Conservation (phyloP, 2,329 filamentous ascomycete species). For the Botrytis sinoallii region DNA sequence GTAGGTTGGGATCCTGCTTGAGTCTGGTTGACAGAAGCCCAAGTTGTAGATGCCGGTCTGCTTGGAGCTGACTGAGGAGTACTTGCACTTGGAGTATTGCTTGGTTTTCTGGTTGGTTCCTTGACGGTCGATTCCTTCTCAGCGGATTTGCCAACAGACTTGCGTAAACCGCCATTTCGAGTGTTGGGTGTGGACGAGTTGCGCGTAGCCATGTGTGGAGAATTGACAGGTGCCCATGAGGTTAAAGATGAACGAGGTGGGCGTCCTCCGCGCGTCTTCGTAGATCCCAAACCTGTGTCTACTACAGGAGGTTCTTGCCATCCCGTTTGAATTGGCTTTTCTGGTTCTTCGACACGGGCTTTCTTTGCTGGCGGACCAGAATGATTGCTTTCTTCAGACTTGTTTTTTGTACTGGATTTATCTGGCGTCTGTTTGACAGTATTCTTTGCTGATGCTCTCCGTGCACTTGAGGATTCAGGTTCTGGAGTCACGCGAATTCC, state of each 20-base stretch:
- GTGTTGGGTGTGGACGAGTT: constrained; percentile 17
- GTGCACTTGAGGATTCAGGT: not conserved
- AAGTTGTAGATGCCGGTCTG: constrained; percentile 9
- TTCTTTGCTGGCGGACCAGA: constrained; percentile 28
- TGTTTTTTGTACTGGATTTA: not conserved
- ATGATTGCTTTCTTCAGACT: constrained; percentile 9
- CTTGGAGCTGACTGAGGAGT: constrained; percentile 16
- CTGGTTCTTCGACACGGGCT: constrained; percentile 26
- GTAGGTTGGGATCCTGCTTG: constrained; percentile 12
- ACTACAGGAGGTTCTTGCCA: constrained; percentile 35
- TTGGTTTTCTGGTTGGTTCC: constrained; percentile 5
- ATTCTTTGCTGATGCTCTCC: constrained; percentile 6
- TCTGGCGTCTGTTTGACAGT: constrained; percentile 9
- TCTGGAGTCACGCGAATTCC: constrained; percentile 2
- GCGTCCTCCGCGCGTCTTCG: constrained; percentile 10
- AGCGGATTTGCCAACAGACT: not conserved
- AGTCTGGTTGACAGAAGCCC: constrained; percentile 22
- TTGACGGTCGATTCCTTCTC: constrained; percentile 2
- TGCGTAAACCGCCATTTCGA: constrained; percentile 7
- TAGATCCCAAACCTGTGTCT: constrained; percentile 27
- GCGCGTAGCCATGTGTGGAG: constrained; percentile 15
- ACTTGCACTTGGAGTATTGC: constrained; percentile 5
- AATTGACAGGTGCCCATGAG: constrained; percentile 34
- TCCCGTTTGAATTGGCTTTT: constrained; percentile 24
- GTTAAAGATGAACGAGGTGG: constrained; percentile 10